phyloP scores from a whole-genome alignment of 2,329 filamentous ascomycete genomes.

The Trichoderma sp. region DNA sequence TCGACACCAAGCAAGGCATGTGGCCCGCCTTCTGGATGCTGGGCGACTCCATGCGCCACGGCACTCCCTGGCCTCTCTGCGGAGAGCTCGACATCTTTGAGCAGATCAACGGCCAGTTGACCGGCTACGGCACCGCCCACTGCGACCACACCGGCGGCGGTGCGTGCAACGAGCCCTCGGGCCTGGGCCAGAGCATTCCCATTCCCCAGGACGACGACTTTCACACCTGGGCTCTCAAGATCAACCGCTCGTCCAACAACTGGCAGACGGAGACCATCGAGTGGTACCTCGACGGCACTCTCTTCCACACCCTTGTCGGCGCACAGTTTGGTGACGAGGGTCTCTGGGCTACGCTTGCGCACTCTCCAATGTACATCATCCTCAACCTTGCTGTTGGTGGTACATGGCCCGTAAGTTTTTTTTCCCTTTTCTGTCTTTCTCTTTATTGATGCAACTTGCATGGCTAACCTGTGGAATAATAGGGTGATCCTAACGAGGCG shows the following conservation, averaged over 20 bases:
- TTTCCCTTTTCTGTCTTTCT: neutral
- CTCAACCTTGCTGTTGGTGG: constrained; percentile 51
- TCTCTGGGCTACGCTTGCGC: constrained; percentile 45
- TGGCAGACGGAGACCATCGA: constrained; percentile 50
- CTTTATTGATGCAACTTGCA: neutral
- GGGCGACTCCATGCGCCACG: constrained; percentile 46
- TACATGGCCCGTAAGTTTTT: constrained; percentile 37
- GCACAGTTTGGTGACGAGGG: constrained; percentile 39
- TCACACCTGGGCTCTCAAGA: constrained; percentile 49
- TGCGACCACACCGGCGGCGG: constrained; percentile 45
- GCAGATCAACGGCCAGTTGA: constrained; percentile 46
- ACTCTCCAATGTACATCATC: constrained; percentile 45
- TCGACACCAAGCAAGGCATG: constrained; percentile 45
- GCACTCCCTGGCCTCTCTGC: constrained; percentile 47
- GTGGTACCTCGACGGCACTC: constrained; percentile 47
- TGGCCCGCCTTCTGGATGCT: constrained; percentile 57
- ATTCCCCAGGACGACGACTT: constrained; percentile 46
- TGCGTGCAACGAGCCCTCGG: constrained; percentile 47
- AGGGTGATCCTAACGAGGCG: constrained; percentile 35
- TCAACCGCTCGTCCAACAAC: constrained; percentile 43
- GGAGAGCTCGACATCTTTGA: constrained; percentile 54
- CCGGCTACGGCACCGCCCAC: constrained; percentile 49
- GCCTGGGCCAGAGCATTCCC: constrained; percentile 35
- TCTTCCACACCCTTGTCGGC: constrained; percentile 46
- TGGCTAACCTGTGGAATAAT: neutral